A percentile compares a stretch with the other conserved stretches of the same genome.
Evolutionary conservation across 306 rosid species (phyloP).

Genomic region (Trifolium fragiferum): DNA sequence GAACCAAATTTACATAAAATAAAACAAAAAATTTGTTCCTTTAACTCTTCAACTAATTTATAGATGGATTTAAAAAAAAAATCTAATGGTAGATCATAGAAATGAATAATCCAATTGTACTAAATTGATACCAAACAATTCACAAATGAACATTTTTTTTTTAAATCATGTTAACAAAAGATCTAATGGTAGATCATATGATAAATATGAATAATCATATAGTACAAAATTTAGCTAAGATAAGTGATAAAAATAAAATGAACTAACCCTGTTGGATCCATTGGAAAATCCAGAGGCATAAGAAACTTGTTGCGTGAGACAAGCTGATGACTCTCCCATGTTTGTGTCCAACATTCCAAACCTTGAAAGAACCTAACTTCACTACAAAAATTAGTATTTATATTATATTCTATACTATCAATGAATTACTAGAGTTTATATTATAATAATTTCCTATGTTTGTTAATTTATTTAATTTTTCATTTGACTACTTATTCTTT

Average conservation of each 20-base stretch:
- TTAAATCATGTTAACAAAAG: background rate
- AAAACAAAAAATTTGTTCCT: no score
- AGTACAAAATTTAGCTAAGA: background rate
- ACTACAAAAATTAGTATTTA: background rate
- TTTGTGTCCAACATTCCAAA: conserved; percentile 31
- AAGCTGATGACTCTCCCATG: conserved; percentile 71
- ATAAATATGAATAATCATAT: conserved; percentile 1
- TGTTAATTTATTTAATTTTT: no score
- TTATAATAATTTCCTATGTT: no score
- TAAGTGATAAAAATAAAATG: background rate
- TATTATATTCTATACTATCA: background rate
- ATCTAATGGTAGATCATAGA: no score
- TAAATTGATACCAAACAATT: no score
- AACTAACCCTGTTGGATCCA: conserved; percentile 65
- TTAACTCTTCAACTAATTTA: no score
- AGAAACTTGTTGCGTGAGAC: conserved; percentile 76
- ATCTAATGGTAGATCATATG: background rate
- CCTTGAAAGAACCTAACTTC: conserved; percentile 45
- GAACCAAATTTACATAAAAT: no score
- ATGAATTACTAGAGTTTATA: no score
- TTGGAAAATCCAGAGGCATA: conserved; percentile 59
- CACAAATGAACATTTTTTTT: background rate
- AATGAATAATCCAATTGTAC: no score
- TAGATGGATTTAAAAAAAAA: no score
- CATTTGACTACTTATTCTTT: no score